Evolutionary conservation across 1,284 basidiomycete species (phyloP).

Genomic region (Trichosporon asahii): DNA sequence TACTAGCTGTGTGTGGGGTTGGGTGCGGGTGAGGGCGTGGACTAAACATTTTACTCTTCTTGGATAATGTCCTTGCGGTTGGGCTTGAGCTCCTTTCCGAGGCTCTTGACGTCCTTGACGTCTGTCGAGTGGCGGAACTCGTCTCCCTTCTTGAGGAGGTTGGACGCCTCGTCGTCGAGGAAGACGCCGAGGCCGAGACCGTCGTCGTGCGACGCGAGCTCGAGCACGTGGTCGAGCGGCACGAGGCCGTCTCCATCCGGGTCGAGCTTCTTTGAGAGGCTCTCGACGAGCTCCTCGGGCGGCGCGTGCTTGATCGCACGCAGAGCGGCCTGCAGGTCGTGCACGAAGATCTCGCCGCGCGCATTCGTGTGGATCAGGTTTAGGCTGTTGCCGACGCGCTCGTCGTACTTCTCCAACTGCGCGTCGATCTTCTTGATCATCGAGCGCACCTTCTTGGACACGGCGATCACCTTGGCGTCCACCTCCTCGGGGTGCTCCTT

Average conservation of each 20-base stretch:
- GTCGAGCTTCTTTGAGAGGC: slow-evolving; percentile 88
- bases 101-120: slow-evolving; percentile 41
- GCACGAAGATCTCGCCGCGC: slow-evolving; percentile 85
- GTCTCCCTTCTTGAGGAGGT: slow-evolving; percentile 45
- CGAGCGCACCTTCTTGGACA: slow-evolving; percentile 88
- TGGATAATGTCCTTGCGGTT: slow-evolving; percentile 51
- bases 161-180: slow-evolving; percentile 46
- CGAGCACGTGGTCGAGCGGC: slow-evolving; percentile 52
- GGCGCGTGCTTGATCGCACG: slow-evolving; percentile 92
- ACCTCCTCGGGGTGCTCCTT: slow-evolving; percentile 33
- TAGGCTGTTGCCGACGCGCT: slow-evolving; percentile 81
- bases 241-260: slow-evolving; percentile 95
- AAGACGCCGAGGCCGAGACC: slow-evolving; percentile 50
- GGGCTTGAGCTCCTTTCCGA: slow-evolving; percentile 44
- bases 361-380: slow-evolving; percentile 91
- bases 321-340: slow-evolving; percentile 85
- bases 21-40: too few species aligned
- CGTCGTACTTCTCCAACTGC: slow-evolving; percentile 89
- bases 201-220: slow-evolving; percentile 49
- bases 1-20: too few species aligned
- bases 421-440: slow-evolving; percentile 96
- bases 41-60: slow-evolving; percentile 31
- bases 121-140: slow-evolving; percentile 47
- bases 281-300: slow-evolving; percentile 82
- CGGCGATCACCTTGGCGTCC: slow-evolving; percentile 52